Evolutionary conservation across 169 alveolate species (phyloP), one percentile per base, ranked within the genome.

Genomic region (Ichthyophthirius multifiliis): DNA sequence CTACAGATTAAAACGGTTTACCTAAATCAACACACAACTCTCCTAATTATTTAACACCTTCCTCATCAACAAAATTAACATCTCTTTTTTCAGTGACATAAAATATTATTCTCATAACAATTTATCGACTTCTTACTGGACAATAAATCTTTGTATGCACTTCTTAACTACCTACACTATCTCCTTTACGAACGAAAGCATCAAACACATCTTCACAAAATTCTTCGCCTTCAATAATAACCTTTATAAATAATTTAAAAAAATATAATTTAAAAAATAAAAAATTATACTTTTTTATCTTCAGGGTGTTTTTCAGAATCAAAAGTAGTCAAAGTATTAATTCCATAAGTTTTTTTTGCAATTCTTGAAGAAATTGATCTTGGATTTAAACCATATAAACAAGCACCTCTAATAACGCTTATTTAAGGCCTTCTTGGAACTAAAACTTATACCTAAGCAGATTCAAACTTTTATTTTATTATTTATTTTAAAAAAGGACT

Each of bases 121-220:
- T 91, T 82, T 94, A 92, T 63, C 96, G 85, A 20, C 95, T 90
- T 78, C 97, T 81, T 1, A 94, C 97, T 34, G 97, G 97, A 37
- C 97, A 94, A 80, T 94, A 94, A 30, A 94, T 94, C 84, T 94
- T 94, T 20, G 93, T 92, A 73, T 89, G 94, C 23, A 90, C 94
- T 83, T 94, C 97, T 79, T 94, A 96, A 44, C 90, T 90, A 10
- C 96, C 92, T n/a, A 94, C 95, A 37, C 95, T 78, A 62, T 92
- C 95, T 43, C 94, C 93, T 63, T 88, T 87, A 80, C 90, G 88
- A 7, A 94, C 97, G 79, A 94, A 94, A 31, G 96, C 95, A 81
- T 94, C 97, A 76, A 94, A 94, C 15, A 94, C 97, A 83, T 94
- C 97, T 83, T 94, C 97, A 80, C 97, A 92, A 85, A 94, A 94